Conservation (phyloP, 2,329 filamentous ascomycete genomes). For the Trichophyton equinum region DNA sequence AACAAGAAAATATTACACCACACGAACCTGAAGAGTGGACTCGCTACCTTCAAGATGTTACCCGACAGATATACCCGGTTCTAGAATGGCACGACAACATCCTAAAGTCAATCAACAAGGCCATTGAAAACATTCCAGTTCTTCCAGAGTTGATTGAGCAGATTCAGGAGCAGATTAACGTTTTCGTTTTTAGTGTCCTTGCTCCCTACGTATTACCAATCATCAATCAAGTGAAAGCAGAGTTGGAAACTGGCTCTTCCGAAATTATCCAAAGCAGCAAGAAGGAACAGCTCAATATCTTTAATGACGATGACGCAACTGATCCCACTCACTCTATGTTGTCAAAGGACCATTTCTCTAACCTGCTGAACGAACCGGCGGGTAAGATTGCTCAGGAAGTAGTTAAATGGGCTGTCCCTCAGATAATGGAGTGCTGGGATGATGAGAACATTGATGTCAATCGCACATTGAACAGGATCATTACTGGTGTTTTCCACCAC, state of each 20-base stretch:
- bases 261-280: slow-evolving; percentile 79
- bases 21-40: slow-evolving; percentile 76
- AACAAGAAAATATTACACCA: slow-evolving; percentile 61
- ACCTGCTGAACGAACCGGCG: slow-evolving; percentile 77
- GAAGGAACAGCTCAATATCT: slow-evolving; percentile 76
- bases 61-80: slow-evolving; percentile 72
- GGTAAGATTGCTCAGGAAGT: slow-evolving; percentile 69
- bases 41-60: slow-evolving; percentile 58
- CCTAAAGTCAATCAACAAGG: slow-evolving; percentile 63
- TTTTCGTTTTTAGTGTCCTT: slow-evolving; percentile 85
- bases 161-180: slow-evolving; percentile 71
- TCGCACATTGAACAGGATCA: slow-evolving; percentile 60
- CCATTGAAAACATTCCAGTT: slow-evolving; percentile 74
- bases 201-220: slow-evolving; percentile 80
- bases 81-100: slow-evolving; percentile 85
- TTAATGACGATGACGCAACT: slow-evolving; percentile 60
- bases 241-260: slow-evolving; percentile 71
- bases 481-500: slow-evolving; percentile 75
- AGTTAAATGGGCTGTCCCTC: slow-evolving; percentile 75
- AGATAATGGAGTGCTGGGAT: slow-evolving; percentile 80
- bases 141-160: slow-evolving; percentile 76
- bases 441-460: slow-evolving; percentile 58
- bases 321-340: slow-evolving; percentile 94
- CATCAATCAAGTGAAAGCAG: slow-evolving; percentile 72
- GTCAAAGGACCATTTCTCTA: slow-evolving; percentile 90